These are phyloP conservation scores for Backusella sp. DNA, from an alignment of 192 early-diverging fungal genomes.

Conservation along the genomic window DNA sequence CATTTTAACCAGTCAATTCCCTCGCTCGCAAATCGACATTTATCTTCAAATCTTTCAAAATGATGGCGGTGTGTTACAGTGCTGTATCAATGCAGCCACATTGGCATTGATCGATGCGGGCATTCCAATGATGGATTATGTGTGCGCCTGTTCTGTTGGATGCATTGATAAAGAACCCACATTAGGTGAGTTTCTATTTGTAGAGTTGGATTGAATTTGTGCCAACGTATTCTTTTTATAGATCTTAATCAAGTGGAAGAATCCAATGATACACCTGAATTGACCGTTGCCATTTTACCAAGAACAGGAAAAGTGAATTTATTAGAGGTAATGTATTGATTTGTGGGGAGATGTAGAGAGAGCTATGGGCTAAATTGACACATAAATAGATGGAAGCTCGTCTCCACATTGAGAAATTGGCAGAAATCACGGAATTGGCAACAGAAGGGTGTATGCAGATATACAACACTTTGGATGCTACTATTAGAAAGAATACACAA, in stretches of 20 bases:
- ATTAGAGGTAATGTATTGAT: slow-evolving; percentile 53
- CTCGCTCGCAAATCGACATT: slow-evolving; percentile 91
- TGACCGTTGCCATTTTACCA: slow-evolving; percentile 85
- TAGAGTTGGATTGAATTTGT: no score
- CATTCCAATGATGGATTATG: slow-evolving; percentile 80
- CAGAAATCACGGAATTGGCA: slow-evolving; percentile 63
- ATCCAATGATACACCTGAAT: slow-evolving; percentile 78
- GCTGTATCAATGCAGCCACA: slow-evolving; percentile 83
- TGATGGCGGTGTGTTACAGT: slow-evolving; percentile 79
- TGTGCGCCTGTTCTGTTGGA: slow-evolving; percentile 87
- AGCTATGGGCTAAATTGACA: neutral
- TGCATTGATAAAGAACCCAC: slow-evolving; percentile 75
- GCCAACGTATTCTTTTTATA: neutral
- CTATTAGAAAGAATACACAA: slow-evolving; percentile 52
- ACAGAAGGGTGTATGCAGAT: slow-evolving; percentile 68
- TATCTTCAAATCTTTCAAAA: slow-evolving; percentile 91
- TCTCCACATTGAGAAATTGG: slow-evolving; percentile 80
- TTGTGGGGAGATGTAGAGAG: no score
- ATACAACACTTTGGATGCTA: slow-evolving; percentile 56
- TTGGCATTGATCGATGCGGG: slow-evolving; percentile 82
- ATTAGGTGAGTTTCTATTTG: slow-evolving; percentile 44
- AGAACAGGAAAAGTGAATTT: slow-evolving; percentile 81
- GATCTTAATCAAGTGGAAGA: slow-evolving; percentile 92
- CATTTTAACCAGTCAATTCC: slow-evolving; percentile 69
- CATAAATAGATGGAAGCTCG: slow-evolving; percentile 75